phyloP scores from a whole-genome alignment of 2,329 filamentous ascomycete genomes.

The Aspergillus felis region DNA sequence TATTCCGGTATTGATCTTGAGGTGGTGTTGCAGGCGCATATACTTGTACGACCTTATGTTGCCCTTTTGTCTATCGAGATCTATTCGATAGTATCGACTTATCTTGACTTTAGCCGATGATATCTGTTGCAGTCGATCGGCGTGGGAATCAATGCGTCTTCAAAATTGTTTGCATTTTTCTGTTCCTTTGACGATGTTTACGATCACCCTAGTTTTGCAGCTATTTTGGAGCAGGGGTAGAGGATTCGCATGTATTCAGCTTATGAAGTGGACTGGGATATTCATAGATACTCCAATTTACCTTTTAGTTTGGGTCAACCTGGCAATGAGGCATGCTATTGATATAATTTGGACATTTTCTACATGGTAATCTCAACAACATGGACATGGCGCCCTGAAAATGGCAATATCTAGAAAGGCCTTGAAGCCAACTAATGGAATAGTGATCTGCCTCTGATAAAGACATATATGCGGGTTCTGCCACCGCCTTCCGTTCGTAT shows the following conservation, averaged over 20 bases:
- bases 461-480: constrained; percentile 2
- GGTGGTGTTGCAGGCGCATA: constrained; percentile 31
- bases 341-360: background rate
- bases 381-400: background rate
- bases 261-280: background rate
- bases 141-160: background rate
- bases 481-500: constrained; percentile 19
- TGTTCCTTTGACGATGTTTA: background rate
- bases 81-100: background rate
- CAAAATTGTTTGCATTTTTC: background rate
- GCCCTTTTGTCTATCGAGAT: constrained; percentile 5
- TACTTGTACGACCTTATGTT: constrained; percentile 16
- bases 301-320: background rate
- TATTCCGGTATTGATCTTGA: constrained; percentile 25
- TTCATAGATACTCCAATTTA: background rate
- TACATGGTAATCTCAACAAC: background rate
- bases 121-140: background rate
- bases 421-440: too few species aligned
- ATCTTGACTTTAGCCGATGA: background rate
- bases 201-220: background rate
- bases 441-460: background rate
- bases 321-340: background rate
- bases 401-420: background rate
- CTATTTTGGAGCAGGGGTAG: background rate
- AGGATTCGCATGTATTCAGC: background rate